phyloP scores from a whole-genome alignment of 2,329 filamentous ascomycete genomes.

The Botrytis porri region DNA sequence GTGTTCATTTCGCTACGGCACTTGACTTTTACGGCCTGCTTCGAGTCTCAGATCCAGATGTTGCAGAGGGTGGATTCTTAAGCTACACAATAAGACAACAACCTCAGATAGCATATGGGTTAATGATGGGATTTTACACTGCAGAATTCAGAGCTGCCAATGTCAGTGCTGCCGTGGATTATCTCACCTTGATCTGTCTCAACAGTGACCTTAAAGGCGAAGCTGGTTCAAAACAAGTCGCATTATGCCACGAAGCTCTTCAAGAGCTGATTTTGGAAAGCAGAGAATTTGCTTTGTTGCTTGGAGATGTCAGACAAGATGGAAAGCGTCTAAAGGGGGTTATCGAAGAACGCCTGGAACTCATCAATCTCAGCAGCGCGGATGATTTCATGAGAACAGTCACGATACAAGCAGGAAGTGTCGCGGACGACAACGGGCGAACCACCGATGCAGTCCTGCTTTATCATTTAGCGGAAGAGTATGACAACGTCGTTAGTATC shows the following conservation, averaged over 20 bases:
- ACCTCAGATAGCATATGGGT: constrained; percentile 89
- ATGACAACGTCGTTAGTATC: constrained; percentile 88
- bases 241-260: constrained; percentile 86
- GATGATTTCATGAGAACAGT: constrained; percentile 88
- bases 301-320: constrained; percentile 84
- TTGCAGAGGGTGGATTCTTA: constrained; percentile 67
- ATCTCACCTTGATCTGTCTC: constrained; percentile 85
- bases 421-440: constrained; percentile 90
- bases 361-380: constrained; percentile 78
- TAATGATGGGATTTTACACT: constrained; percentile 92
- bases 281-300: constrained; percentile 87
- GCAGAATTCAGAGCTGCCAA: constrained; percentile 90
- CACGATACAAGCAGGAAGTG: constrained; percentile 85
- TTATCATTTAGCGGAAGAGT: constrained; percentile 92
- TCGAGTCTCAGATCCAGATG: constrained; percentile 77
- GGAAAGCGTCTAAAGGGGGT: constrained; percentile 81
- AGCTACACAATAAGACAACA: constrained; percentile 64
- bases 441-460: constrained; percentile 91
- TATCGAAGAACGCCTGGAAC: constrained; percentile 77
- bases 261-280: constrained; percentile 96
- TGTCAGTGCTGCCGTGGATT: constrained; percentile 87
- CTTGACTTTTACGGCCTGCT: constrained; percentile 87
- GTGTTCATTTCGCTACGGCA: constrained; percentile 90
- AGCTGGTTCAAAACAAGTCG: constrained; percentile 71
- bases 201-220: constrained; percentile 79